A percentile compares a stretch with the other conserved stretches of the same genome.
phyloP scores from a whole-genome alignment of 192 early-diverging fungal genomes.

The Dissophora ornata region DNA sequence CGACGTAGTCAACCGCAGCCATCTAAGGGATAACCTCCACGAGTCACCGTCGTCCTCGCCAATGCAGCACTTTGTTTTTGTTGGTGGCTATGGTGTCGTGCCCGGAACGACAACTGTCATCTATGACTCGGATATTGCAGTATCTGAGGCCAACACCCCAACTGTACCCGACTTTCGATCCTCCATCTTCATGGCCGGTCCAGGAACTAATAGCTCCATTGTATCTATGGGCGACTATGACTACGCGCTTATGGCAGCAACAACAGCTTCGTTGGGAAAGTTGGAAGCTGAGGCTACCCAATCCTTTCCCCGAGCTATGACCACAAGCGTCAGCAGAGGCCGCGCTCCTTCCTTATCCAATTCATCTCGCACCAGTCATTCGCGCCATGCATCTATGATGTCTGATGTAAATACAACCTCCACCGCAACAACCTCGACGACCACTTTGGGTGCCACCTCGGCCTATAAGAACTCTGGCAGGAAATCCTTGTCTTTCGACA shows the following conservation, averaged over 20 bases:
- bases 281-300: too few relatives aligned
- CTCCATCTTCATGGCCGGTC: not conserved
- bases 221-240: too few relatives aligned
- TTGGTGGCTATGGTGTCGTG: conserved; percentile 9
- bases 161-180: not conserved
- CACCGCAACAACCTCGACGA: not conserved
- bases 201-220: not conserved
- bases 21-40: not conserved
- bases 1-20: not conserved
- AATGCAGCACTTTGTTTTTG: conserved; percentile 33
- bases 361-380: not conserved
- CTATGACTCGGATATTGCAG: conserved; percentile 3
- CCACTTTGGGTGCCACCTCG: conserved; percentile 1
- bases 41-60: too few relatives aligned
- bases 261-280: too few relatives aligned
- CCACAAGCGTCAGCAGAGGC: not conserved
- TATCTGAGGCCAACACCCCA: not conserved
- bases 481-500: conserved; percentile 1
- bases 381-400: not conserved
- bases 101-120: conserved; percentile 5
- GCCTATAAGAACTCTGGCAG: not conserved
- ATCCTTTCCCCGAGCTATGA: not conserved
- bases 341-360: not conserved
- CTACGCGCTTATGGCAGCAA: too few relatives aligned
- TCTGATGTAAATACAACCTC: not conserved